Evolutionary conservation across 2,329 filamentous ascomycete genomes (phyloP), one percentile per base, ranked within the genome.

Genomic region (Aspergillus piperis): DNA sequence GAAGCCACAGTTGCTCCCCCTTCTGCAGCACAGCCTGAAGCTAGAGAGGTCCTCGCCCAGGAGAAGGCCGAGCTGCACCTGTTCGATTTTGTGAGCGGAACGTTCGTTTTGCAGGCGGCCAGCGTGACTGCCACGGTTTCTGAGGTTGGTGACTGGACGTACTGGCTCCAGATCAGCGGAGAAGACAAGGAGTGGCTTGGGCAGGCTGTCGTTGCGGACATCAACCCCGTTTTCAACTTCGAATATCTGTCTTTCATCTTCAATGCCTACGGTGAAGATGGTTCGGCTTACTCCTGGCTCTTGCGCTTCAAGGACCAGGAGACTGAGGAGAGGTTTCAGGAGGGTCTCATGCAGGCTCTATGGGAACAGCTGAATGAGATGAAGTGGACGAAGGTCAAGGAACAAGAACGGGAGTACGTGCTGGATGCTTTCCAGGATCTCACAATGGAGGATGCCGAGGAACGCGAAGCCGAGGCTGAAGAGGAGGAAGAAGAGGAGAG

Each of bases 191-290:
- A 93, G 57, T 97, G 92, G 91, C 82, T 99, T 2, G 92, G 92
- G 21, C 91, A 96, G 65, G 85, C 89, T 2, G 87, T 99, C 30
- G 83, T 92, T 30, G 89, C 91, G 6, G 95, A 99, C 68, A 92
- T 98, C 76, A 98, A 98, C 70, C 95, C 95, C 0, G 93, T 99
- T 19, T 99, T 98, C 82, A 98, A 98, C 78, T 98, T 97, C 67
- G 95, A 99, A 75, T 98, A 94, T 70, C 83, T 96, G n/a, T 98
- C 94, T 0, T 98, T 98, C 75, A 97, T 99, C 71, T 99, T 99
- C 84, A 99, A 99, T 71, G 92, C 97, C 74, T 98, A 96, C 74
- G 86, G 90, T 13, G 84, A 88, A 38, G 91, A 97, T 75, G 92
- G 93, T 2, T 90, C 90, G 1, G 94, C 95, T 4, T 96, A 93